Base-by-base conservation (phyloP, 2,329 filamentous ascomycete genomes). In the Zasmidium citrigriseum region DNA sequence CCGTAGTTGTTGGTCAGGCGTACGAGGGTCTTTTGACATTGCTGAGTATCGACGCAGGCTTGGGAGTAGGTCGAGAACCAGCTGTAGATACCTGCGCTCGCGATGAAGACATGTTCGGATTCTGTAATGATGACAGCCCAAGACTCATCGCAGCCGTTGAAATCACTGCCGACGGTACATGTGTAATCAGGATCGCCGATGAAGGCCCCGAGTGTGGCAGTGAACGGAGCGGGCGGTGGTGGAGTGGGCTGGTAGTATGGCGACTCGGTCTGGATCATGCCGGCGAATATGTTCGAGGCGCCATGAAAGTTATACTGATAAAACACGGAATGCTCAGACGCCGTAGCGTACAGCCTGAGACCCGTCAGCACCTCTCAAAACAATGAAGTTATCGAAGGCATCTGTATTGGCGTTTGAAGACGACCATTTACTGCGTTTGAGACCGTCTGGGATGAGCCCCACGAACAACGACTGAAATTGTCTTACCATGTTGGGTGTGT, bases 261-360 rank as follows among this genome's bases (percentile, higher is more conserved):
- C 4, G 91, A 96, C 78, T 97, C 93, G 2, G 90, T 90, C 78
- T 96, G 93, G 67, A 96, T 91, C 51, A 90, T 77, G 11, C 85
- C 88, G 83, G 95, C 88, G 79, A 47, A 47, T n/a, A n/a, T n/a
- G n/a, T n/a, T n/a, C n/a, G n/a, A n/a, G n/a, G n/a, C n/a, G n/a
- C n/a, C n/a, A n/a, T n/a, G n/a, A n/a, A n/a, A n/a, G n/a, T n/a
- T n/a, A n/a, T n/a, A n/a, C n/a, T n/a, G n/a, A n/a, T n/a, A n/a
- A n/a, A n/a, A n/a, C n/a, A n/a, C n/a, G n/a, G n/a, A n/a, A n/a
- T n/a, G n/a, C n/a, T n/a, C n/a, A n/a, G n/a, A n/a, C n/a, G n/a
- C n/a, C n/a, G n/a, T n/a, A n/a, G n/a, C n/a, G n/a, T n/a, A n/a
- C n/a, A n/a, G n/a, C n/a, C n/a, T n/a, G n/a, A n/a, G n/a, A n/a